phyloP scores from a whole-genome alignment of 2,329 filamentous ascomycete species.

The Tricladium varicosporioides region DNA sequence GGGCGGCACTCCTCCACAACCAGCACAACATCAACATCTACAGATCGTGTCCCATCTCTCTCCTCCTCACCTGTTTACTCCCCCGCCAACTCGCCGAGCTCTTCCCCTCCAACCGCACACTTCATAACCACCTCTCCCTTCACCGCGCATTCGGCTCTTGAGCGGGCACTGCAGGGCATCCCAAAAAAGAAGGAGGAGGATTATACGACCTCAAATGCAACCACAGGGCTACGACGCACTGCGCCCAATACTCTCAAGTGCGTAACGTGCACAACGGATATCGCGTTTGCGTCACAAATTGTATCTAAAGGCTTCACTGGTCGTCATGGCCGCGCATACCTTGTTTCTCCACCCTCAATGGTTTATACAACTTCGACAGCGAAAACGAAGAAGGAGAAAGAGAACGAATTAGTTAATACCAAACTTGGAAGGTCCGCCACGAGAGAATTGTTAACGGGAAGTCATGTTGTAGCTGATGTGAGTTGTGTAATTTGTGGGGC shows the following conservation, averaged over 20 bases:
- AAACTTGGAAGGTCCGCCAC: constrained; percentile 52
- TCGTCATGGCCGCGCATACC: constrained; percentile 61
- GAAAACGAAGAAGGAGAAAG: constrained; percentile 11
- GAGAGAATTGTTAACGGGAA: constrained; percentile 59
- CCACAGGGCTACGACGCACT: constrained; percentile 32
- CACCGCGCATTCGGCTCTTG: constrained; percentile 16
- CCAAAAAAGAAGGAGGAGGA: constrained; percentile 12
- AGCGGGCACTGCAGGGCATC: constrained; percentile 30
- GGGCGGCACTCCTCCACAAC: constrained; percentile 37
- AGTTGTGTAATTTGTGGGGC: constrained; percentile 53
- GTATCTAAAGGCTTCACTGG: constrained; percentile 66
- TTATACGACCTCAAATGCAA: background rate
- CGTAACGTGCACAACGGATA: constrained; percentile 54
- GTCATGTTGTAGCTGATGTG: constrained; percentile 64
- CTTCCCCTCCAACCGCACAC: constrained; percentile 24
- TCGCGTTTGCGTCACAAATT: constrained; percentile 61
- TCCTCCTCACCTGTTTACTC: constrained; percentile 37
- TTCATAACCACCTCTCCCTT: constrained; percentile 12
- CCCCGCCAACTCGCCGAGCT: constrained; percentile 19
- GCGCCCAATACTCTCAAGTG: constrained; percentile 57
- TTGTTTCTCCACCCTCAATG: constrained; percentile 46
- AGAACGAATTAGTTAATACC: constrained; percentile 50
- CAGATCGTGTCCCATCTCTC: constrained; percentile 34
- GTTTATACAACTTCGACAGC: constrained; percentile 4
- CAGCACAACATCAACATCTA: constrained; percentile 21